Evolutionary conservation across 208 protist species (phyloP).

Genomic region (Spongospora subterranea): DNA sequence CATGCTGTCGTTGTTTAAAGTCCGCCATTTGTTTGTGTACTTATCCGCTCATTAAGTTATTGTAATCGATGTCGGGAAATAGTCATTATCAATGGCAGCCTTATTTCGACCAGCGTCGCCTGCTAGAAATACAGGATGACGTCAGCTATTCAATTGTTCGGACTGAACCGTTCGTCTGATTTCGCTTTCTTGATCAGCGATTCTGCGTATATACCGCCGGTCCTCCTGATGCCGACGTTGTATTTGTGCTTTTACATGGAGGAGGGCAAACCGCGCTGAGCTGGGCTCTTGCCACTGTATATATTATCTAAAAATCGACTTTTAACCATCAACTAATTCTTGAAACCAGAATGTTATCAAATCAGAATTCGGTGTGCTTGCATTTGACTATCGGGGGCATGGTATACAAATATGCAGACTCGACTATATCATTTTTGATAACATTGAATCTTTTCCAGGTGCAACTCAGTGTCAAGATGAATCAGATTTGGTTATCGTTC

Average conservation of each 20-base stretch:
- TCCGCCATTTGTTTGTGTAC: too few relatives aligned
- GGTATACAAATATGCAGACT: background rate
- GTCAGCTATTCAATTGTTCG: background rate
- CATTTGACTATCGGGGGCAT: slow-evolving; percentile 49
- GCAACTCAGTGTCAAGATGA: slow-evolving; percentile 1
- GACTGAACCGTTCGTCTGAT: background rate
- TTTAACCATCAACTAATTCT: background rate
- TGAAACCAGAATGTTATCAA: background rate
- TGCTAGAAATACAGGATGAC: background rate
- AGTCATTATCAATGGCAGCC: too few relatives aligned
- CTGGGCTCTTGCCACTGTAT: slow-evolving; percentile 18
- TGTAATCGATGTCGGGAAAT: too few relatives aligned
- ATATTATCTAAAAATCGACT: background rate
- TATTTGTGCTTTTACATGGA: slow-evolving; percentile 43
- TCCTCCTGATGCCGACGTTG: background rate
- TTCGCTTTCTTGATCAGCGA: background rate
- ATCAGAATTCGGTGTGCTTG: background rate
- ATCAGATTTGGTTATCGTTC: background rate
- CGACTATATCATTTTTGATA: background rate
- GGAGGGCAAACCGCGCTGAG: background rate
- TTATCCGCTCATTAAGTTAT: too few relatives aligned
- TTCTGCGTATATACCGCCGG: background rate
- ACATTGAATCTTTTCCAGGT: background rate
- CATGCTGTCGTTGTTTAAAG: too few relatives aligned
- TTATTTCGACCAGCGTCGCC: background rate